phyloP scores from a whole-genome alignment of 225 moss, liverwort and hornwort species.

The Ulota crispa region DNA sequence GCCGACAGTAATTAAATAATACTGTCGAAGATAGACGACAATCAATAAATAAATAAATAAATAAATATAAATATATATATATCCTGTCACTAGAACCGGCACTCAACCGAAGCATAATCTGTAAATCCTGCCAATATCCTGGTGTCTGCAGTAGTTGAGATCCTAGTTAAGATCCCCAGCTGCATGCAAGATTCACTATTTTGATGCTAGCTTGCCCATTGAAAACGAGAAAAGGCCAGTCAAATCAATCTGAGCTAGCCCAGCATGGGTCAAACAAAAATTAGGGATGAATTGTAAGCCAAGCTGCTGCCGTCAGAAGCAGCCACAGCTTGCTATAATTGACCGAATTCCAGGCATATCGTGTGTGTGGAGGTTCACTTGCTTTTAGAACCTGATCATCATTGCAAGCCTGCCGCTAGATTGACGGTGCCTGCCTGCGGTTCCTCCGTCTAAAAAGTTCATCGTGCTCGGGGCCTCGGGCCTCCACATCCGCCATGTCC shows the following conservation, averaged over 20 bases:
- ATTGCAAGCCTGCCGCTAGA: constrained; percentile 24
- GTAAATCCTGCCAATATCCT: constrained; percentile 43
- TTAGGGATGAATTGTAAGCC: constrained; percentile 5
- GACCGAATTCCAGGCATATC: constrained; percentile 10
- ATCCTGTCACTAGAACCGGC: not conserved
- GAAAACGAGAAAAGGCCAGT: constrained; percentile 17
- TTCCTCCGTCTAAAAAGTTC: not conserved
- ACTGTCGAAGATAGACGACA: not conserved
- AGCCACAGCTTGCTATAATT: constrained; percentile 21
- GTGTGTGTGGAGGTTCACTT: not conserved
- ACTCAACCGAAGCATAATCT: constrained; percentile 13
- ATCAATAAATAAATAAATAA: no score
- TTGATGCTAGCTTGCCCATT: constrained; percentile 1
- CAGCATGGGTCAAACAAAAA: constrained; percentile 17
- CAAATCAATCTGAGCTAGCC: constrained; percentile 17
- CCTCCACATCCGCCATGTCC: constrained; percentile 8
- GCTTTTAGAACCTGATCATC: constrained; percentile 20
- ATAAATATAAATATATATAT: no score
- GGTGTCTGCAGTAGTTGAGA: constrained; percentile 29
- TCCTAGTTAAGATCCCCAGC: not conserved
- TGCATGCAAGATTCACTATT: constrained; percentile 11
- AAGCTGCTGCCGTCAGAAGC: constrained; percentile 26
- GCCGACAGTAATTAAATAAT: constrained; percentile 21
- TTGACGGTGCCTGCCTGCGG: constrained; percentile 3
- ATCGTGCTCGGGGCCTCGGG: not conserved